Evolutionary conservation across 208 protist genomes (phyloP).

Genomic region (Leishmania lainsoni): DNA sequence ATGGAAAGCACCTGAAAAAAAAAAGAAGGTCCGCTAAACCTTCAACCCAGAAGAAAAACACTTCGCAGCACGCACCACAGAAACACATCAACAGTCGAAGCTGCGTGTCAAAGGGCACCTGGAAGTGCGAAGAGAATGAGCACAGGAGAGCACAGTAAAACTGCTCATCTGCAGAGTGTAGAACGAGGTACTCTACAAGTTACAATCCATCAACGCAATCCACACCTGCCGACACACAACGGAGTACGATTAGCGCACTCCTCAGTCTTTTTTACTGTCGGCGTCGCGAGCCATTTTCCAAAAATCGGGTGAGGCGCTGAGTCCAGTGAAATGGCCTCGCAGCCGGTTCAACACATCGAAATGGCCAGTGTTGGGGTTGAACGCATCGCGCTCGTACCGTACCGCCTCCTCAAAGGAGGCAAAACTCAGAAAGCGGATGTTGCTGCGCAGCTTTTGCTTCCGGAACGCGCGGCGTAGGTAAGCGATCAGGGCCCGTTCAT

Average conservation of each 20-base stretch:
- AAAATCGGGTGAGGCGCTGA: slow-evolving; percentile 35
- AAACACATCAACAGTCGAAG: background rate
- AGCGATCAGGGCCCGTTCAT: slow-evolving; percentile 40
- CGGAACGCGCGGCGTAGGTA: slow-evolving; percentile 62
- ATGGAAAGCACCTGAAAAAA: background rate
- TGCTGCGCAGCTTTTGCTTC: slow-evolving; percentile 41
- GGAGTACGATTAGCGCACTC: background rate
- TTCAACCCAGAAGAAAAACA: background rate
- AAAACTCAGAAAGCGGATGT: slow-evolving; percentile 46
- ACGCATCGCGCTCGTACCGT: slow-evolving; percentile 46
- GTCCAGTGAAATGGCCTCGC: slow-evolving; percentile 44
- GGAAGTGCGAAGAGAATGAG: background rate
- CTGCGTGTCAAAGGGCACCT: background rate
- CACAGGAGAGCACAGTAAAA: too few relatives aligned
- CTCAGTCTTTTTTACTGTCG: background rate
- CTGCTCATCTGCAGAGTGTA: background rate
- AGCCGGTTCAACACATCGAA: slow-evolving; percentile 72
- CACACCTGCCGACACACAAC: background rate
- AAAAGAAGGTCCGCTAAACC: background rate
- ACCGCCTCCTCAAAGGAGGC: slow-evolving; percentile 58
- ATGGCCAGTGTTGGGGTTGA: slow-evolving; percentile 70
- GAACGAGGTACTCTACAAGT: background rate
- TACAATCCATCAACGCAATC: background rate
- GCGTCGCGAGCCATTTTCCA: slow-evolving; percentile 18
- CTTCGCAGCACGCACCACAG: background rate